Base-by-base conservation (phyloP, 495 filamentous ascomycete species). In the Penicillium daleae region DNA sequence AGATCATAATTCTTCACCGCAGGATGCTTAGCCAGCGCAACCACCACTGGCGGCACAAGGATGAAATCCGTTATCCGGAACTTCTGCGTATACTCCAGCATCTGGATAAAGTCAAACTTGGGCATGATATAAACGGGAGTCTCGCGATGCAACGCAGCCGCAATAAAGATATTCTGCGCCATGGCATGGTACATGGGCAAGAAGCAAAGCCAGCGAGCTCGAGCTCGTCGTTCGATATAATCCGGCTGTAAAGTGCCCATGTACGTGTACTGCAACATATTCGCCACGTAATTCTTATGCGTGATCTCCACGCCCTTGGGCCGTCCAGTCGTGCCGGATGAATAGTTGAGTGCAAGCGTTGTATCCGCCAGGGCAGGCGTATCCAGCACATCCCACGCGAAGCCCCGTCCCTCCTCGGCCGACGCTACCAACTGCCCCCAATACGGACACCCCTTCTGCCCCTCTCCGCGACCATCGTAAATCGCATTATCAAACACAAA, bases 231-330 rank as follows among this genome's bases (percentile, higher is more conserved):
- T 56, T 59, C 50, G 35, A 74, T 74, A 66, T 82, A 82, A 9
- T 86, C 75, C 0, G 83, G 80, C 26, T 80, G 67, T 17, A 86
- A 71, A 2, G 73, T 63, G 5, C 72, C 70, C n/a, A 85, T 62
- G 65, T 78, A 71, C 22, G 76, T 79, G 9, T 84, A 78, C 69
- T 88, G 84, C 59, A 89, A 82, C 55, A 76, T 83, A 71, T 95
- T 92, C 52, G 89, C 79, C 22, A 90, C 79, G 66, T 92, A 89
- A 63, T 90, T 88, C 39, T 78, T 74, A 73, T 96, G 92, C 15
- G 87, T 83, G 62, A 95, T 87, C 72, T 90, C 87, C 26, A 94
- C 92, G 24, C 92, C 92, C 70, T 96, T 96, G 15, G 92, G 89
- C 6, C 91, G 79, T 4, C 92, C 92, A 0, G 92, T 96, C 8